A percentile compares a stretch with the other conserved stretches of the same genome.
Conservation (phyloP, 805 yeast genomes). For the Jamesozyma jinghongensis region DNA sequence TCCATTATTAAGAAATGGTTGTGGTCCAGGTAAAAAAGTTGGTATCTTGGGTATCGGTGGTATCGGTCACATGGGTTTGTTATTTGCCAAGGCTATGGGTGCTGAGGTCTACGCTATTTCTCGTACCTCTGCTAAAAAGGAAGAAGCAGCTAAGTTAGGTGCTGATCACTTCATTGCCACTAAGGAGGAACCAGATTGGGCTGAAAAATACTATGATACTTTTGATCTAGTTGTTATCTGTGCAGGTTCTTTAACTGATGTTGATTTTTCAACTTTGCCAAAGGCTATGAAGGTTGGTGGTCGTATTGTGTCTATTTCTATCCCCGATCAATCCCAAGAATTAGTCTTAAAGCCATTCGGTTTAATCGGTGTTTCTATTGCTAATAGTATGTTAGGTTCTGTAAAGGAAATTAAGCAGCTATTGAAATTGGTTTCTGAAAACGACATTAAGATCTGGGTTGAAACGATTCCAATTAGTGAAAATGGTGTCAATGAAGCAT, state of each 20-base stretch:
- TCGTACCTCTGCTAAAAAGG: constrained; percentile 40
- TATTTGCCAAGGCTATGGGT: constrained; percentile 51
- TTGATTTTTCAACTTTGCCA: constrained; percentile 32
- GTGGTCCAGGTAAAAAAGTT: constrained; percentile 42
- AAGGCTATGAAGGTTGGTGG: constrained; percentile 27
- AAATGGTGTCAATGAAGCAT: constrained; percentile 36
- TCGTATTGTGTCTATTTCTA: constrained; percentile 28
- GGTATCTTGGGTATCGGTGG: constrained; percentile 53
- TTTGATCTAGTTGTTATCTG: constrained; percentile 43
- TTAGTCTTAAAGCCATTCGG: constrained; percentile 13
- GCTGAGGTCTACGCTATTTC: constrained; percentile 53
- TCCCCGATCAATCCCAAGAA: constrained; percentile 14
- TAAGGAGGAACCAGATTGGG: constrained; percentile 39
- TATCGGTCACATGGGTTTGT: constrained; percentile 47
- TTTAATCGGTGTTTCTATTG: constrained; percentile 21
- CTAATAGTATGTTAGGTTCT: constrained; percentile 36
- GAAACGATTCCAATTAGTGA: constrained; percentile 43
- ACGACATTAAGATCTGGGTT: constrained; percentile 42
- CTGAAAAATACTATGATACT: constrained; percentile 23
- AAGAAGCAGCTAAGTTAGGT: constrained; percentile 43
- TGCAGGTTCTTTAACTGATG: constrained; percentile 36
- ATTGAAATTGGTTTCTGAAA: constrained; percentile 41
- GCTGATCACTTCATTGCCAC: constrained; percentile 51
- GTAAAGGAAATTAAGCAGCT: constrained; percentile 39
- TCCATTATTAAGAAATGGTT: constrained; percentile 49